These are phyloP conservation scores for Avicennia marina DNA, from an alignment of 257 asterid species.

Conservation along the genomic window DNA sequence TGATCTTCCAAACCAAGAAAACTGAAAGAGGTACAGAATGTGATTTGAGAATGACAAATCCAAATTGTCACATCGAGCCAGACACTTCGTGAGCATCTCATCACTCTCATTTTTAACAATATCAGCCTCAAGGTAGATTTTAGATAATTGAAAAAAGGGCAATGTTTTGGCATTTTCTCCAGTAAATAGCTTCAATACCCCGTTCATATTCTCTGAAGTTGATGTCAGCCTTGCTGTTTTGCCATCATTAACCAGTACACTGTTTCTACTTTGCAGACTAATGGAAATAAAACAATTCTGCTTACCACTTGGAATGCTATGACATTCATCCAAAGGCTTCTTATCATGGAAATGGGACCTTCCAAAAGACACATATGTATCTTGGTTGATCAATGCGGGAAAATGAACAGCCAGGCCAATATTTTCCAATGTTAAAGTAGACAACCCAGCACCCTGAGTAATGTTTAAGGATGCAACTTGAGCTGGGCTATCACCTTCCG, in stretches of 20 bases:
- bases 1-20: constrained; percentile 45
- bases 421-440: constrained; percentile 42
- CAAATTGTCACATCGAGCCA: constrained; percentile 51
- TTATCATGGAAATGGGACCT: constrained; percentile 26
- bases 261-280: constrained; percentile 43
- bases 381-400: constrained; percentile 48
- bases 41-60: constrained; percentile 71
- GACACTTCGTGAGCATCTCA: constrained; percentile 34
- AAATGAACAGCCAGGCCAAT: constrained; percentile 52
- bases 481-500: constrained; percentile 30
- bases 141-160: constrained; percentile 72
- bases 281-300: constrained; percentile 52
- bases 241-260: constrained; percentile 51
- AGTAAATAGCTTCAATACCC: constrained; percentile 42
- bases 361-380: constrained; percentile 28
- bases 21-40: constrained; percentile 46
- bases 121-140: constrained; percentile 57
- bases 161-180: constrained; percentile 42
- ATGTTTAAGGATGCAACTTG: constrained; percentile 21
- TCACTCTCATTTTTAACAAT: constrained; percentile 34
- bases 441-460: constrained; percentile 27
- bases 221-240: constrained; percentile 39
- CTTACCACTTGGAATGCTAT: constrained; percentile 28
- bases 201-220: constrained; percentile 49
- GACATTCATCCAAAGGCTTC: constrained; percentile 30